Evolutionary conservation across 805 yeast species (phyloP).

Genomic region (Kodamaea restingae): DNA sequence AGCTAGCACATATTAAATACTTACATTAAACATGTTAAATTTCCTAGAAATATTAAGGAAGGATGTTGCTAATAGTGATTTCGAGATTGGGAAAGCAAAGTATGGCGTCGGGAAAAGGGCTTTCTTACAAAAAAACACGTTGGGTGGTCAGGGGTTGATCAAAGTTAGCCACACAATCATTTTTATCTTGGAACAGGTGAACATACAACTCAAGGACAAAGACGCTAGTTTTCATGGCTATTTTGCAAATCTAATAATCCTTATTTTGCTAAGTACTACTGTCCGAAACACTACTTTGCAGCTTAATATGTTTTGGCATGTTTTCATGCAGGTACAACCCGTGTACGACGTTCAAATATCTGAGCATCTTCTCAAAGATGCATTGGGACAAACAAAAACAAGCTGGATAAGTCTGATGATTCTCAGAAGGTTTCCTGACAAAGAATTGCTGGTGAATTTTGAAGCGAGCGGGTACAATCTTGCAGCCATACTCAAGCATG

Average conservation of each 20-base stretch:
- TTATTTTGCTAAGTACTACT: neutral
- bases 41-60: neutral
- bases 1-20: neutral
- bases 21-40: neutral
- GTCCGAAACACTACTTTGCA: neutral
- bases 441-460: neutral
- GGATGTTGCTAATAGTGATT: neutral
- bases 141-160: neutral
- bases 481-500: neutral
- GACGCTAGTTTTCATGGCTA: neutral
- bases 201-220: neutral
- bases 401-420: slow-evolving; percentile 1
- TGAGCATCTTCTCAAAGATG: neutral
- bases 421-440: neutral
- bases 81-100: neutral
- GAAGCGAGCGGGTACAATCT: neutral
- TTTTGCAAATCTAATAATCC: neutral
- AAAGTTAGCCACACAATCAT: neutral
- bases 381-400: neutral
- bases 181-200: neutral
- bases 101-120: neutral
- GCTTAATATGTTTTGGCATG: neutral
- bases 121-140: neutral
- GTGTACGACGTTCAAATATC: neutral
- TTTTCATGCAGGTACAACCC: neutral